phyloP scores from a whole-genome alignment of 1,139 yeast genomes.

The Geotrichum restrictum region DNA sequence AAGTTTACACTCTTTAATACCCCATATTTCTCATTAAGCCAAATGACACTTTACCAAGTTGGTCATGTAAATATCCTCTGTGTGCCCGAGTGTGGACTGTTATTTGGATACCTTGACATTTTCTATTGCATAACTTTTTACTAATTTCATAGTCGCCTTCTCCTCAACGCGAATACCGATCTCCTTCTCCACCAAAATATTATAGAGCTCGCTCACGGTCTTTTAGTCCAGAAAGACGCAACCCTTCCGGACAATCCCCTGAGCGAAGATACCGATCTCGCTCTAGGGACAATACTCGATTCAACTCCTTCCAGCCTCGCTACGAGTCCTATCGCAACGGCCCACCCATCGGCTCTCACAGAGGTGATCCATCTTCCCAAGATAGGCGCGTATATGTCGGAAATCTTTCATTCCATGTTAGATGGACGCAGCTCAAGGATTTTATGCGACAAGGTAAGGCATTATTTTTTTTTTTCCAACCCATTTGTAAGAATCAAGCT shows the following conservation, averaged over 20 bases:
- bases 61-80: too few species aligned
- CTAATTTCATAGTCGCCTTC: constrained; percentile 42
- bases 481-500: background rate
- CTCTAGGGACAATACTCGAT: constrained; percentile 15
- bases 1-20: background rate
- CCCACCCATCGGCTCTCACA: constrained; percentile 7
- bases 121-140: constrained; percentile 67
- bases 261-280: constrained; percentile 17
- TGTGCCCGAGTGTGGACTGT: too few species aligned
- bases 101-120: too few species aligned
- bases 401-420: constrained; percentile 56
- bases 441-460: constrained; percentile 50
- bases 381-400: constrained; percentile 51
- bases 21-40: background rate
- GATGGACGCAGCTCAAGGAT: constrained; percentile 61
- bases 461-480: background rate
- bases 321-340: constrained; percentile 13
- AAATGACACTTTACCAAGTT: background rate
- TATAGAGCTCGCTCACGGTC: constrained; percentile 18
- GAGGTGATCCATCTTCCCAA: constrained; percentile 26
- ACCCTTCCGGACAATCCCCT: constrained; percentile 8
- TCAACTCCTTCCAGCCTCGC: constrained; percentile 9
- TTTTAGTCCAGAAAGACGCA: constrained; percentile 15
- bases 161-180: constrained; percentile 15
- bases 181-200: constrained; percentile 13